Conservation (phyloP, 192 early-diverging fungal species). For the Mortierella alpina region DNA sequence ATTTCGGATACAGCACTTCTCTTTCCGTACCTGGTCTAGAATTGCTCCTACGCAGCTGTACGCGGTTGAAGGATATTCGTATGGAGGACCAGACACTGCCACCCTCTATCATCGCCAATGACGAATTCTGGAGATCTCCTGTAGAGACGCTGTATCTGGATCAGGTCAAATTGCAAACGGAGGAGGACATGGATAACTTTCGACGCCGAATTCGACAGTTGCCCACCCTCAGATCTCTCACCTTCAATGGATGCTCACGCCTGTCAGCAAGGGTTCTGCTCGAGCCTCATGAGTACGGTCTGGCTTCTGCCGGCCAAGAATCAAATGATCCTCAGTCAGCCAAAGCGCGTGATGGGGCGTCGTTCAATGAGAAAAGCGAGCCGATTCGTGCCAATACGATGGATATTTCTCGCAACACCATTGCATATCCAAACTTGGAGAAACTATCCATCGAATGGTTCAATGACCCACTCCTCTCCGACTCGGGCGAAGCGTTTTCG, state of each 20-base stretch:
- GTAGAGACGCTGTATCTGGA: background rate
- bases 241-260: background rate
- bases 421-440: background rate
- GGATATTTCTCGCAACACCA: too few species aligned
- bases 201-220: slow-evolving; percentile 8
- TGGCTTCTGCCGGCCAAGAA: background rate
- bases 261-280: too few species aligned
- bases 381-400: too few species aligned
- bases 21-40: background rate
- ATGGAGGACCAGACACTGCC: too few species aligned
- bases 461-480: background rate
- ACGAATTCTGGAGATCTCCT: slow-evolving; percentile 10
- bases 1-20: background rate
- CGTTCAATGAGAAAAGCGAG: background rate
- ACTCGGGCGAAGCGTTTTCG: background rate
- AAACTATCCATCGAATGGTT: background rate
- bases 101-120: too few species aligned
- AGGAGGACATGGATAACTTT: slow-evolving; percentile 8
- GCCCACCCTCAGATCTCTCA: slow-evolving; percentile 2
- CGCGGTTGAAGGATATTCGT: too few species aligned
- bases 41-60: background rate
- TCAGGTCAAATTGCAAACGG: background rate
- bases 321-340: background rate
- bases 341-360: background rate
- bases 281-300: background rate